Evolutionary conservation across 225 moss, liverwort and hornwort genomes (phyloP).

Genomic region (Polytrichum formosum): DNA sequence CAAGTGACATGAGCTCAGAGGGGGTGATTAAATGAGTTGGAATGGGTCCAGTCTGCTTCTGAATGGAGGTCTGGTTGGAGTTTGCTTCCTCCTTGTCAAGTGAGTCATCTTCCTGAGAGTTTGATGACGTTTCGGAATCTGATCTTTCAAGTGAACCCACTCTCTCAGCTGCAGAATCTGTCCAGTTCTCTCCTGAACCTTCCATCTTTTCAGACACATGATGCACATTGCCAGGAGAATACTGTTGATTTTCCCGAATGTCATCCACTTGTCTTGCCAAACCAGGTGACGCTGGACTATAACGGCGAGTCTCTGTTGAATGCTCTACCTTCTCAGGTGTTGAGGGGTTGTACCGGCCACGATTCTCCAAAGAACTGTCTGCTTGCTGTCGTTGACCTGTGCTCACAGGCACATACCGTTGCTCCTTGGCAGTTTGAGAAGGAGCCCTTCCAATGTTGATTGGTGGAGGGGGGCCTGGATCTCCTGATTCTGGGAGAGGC

Average conservation of each 20-base stretch:
- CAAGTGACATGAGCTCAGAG: constrained; percentile 59
- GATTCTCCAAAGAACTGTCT: constrained; percentile 2
- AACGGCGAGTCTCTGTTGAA: not conserved
- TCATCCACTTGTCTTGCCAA: constrained; percentile 3
- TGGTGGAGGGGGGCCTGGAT: constrained; percentile 1
- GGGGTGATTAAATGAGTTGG: constrained; percentile 54
- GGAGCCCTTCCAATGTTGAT: constrained; percentile 2
- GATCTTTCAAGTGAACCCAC: not conserved
- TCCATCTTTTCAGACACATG: constrained; percentile 2
- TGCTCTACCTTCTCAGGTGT: constrained; percentile 9
- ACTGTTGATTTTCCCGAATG: not conserved
- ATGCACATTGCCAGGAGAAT: constrained; percentile 1
- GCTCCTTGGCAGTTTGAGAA: constrained; percentile 31
- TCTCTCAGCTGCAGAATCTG: not conserved
- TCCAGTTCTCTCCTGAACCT: constrained; percentile 5
- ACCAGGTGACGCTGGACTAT: not conserved
- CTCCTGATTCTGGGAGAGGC: constrained; percentile 2
- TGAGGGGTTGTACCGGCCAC: constrained; percentile 1
- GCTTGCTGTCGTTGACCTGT: constrained; percentile 9
- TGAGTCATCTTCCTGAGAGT: constrained; percentile 15
- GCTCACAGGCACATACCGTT: constrained; percentile 38
- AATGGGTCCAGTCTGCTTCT: constrained; percentile 36
- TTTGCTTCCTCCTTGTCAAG: constrained; percentile 48
- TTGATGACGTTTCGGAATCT: constrained; percentile 1
- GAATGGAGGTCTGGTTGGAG: constrained; percentile 20